Percentiles rank a stretch among this genome's conserved stretches.
These are phyloP conservation scores for Chrysosporium keratinophilum DNA, from an alignment of 2,329 filamentous ascomycete genomes.

Conservation along the genomic window DNA sequence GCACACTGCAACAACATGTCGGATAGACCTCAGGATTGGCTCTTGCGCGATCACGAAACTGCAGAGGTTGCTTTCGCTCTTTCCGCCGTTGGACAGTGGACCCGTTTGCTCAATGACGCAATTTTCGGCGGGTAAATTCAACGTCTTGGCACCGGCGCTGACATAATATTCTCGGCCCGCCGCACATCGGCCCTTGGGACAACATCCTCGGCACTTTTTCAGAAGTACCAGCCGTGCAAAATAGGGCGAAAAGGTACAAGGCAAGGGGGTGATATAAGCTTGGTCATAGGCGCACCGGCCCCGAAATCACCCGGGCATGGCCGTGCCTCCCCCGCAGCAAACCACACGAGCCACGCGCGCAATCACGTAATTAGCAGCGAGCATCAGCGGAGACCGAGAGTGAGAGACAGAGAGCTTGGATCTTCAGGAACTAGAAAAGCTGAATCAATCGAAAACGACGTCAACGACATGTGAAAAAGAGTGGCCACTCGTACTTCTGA, in stretches of 20 bases:
- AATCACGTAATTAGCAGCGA: background rate
- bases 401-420: too few relatives aligned
- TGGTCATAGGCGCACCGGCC: background rate
- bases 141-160: background rate
- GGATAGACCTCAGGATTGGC: background rate
- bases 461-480: background rate
- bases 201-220: slow-evolving; percentile 6
- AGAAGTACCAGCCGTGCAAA: background rate
- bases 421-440: background rate
- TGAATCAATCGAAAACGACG: background rate
- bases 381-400: background rate
- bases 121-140: background rate
- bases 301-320: slow-evolving; percentile 10
- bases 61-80: too few relatives aligned
- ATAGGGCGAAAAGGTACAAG: background rate
- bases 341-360: background rate
- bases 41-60: background rate
- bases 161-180: slow-evolving; percentile 2
- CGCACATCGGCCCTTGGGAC: background rate
- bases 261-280: background rate
- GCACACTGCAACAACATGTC: too few relatives aligned
- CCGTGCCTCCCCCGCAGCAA: slow-evolving; percentile 1
- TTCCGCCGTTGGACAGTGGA: background rate
- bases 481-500: too few relatives aligned
- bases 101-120: background rate